Base-by-base conservation (phyloP, 371 early-diverging fungal genomes). In the Mucor sp. region DNA sequence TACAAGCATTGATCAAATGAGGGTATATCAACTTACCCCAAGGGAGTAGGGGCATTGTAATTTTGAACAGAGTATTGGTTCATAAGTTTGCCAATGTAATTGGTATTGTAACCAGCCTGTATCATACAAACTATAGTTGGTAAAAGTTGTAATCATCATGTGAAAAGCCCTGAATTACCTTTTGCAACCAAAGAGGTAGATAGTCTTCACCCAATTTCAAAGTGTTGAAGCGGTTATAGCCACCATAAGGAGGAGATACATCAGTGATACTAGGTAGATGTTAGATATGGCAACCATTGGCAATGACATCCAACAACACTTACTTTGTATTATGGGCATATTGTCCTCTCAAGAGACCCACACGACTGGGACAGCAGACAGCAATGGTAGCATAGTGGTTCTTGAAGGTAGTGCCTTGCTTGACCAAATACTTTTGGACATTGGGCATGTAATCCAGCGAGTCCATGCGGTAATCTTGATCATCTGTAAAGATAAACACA, bases 21-120 rank as follows among this genome's bases (percentile, higher is more conserved):
- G n/a, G n/a, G n/a, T n/a, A n/a, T n/a, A n/a, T n/a, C 39, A 15
- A 1, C 43, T 73, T 71, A 78, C 78, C 81, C 79, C 63, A 58
- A 65, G 23, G 79, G 78, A 2, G 58, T 70, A n/a, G 82, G 78
- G 2, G 65, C 73, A 33, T 82, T 71, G 57, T 78, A 82, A 21
- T 82, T 82, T 32, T 63, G 71, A 5, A 80, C 70, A 4, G 66
- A 58, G n/a, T 79, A 79, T 19, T 85, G 84, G 63, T 87, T 87
- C 78, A 90, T 85, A 14, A 90, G 81, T 58, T 90, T 90, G 28
- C 90, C 90, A 58, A 87, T 87, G 55, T 87, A 89, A 62, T 88
- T 80, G 41, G 86, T 90, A 30, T 78, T 74, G 56, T 90, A 90
- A 4, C 89, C 89, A 27, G 85, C 83, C 58, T 53, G 14, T 53